These are phyloP conservation scores for Trichoderma sp. DNA, from an alignment of 2,329 filamentous ascomycete species.

Conservation along the genomic window DNA sequence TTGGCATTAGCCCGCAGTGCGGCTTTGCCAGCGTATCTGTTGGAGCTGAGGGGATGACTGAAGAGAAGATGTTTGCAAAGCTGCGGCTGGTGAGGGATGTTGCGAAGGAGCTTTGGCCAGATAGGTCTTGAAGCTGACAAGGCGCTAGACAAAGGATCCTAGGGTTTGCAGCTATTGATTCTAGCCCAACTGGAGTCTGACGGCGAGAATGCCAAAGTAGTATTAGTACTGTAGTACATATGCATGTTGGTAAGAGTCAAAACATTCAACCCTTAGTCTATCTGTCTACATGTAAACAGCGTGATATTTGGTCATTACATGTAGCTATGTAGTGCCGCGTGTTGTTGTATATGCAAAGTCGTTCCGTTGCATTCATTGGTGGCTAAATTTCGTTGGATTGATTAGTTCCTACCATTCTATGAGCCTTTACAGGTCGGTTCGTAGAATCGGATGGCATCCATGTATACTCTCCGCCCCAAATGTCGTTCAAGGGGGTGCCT, in stretches of 20 bases:
- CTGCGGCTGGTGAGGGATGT: conserved; percentile 64
- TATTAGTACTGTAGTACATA: background rate
- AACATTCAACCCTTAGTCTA: background rate
- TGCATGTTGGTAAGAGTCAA: background rate
- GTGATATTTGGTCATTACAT: background rate
- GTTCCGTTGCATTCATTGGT: background rate
- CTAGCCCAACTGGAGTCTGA: background rate
- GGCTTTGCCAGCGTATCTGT: conserved; percentile 68
- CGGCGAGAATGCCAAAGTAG: background rate
- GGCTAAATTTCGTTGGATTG: background rate
- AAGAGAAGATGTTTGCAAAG: conserved; percentile 69
- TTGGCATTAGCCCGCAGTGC: conserved; percentile 68
- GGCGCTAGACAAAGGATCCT: background rate
- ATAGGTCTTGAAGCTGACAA: background rate
- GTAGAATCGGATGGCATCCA: background rate
- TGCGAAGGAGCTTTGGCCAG: conserved; percentile 62
- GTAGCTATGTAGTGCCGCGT: background rate
- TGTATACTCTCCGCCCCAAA: background rate
- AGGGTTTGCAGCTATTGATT: background rate
- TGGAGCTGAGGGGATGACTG: conserved; percentile 61
- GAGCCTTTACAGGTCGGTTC: background rate
- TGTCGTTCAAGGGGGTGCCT: background rate
- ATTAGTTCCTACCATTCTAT: background rate
- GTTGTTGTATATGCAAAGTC: background rate
- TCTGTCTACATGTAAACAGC: background rate